A percentile compares a stretch with the other conserved stretches of the same genome.
Evolutionary conservation across 1,284 basidiomycete species (phyloP).

Genomic region (Lentinus polychrous): DNA sequence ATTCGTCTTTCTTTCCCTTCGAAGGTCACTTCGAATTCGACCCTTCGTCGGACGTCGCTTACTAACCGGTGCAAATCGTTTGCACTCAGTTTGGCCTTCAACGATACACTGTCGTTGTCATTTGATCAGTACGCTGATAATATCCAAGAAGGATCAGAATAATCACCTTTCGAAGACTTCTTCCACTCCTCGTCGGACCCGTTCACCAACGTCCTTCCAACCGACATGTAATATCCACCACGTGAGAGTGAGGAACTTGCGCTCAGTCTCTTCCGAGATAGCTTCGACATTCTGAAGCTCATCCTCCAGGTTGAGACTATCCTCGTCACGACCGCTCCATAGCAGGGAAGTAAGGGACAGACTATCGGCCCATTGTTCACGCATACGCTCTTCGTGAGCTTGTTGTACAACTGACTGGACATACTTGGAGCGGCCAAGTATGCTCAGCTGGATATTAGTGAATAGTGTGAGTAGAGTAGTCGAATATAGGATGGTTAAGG

Average conservation of each 20-base stretch:
- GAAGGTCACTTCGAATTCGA: conserved; percentile 67
- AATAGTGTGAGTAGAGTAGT: conserved; percentile 76
- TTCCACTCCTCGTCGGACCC: conserved; percentile 70
- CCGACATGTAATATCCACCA: conserved; percentile 92
- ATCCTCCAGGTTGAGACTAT: conserved; percentile 24
- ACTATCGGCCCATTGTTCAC: conserved; percentile 37
- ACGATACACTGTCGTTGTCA: conserved; percentile 50
- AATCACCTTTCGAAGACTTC: conserved; percentile 75
- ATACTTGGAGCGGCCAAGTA: conserved; percentile 81
- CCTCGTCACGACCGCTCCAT: conserved; percentile 20
- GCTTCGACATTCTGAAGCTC: conserved; percentile 25
- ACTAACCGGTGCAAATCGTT: conserved; percentile 66
- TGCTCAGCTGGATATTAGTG: conserved; percentile 76
- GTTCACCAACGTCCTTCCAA: conserved; percentile 75
- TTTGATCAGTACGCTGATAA: conserved; percentile 5
- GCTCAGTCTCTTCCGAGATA: conserved; percentile 57
- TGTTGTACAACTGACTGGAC: conserved; percentile 62
- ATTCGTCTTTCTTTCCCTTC: conserved; percentile 52
- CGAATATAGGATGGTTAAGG: conserved; percentile 81
- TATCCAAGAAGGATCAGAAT: conserved; percentile 24
- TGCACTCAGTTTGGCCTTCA: conserved; percentile 67
- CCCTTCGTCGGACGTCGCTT: conserved; percentile 60
- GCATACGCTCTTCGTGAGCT: conserved; percentile 53
- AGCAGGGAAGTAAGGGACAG: conserved; percentile 31
- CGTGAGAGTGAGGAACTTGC: conserved; percentile 76